phyloP scores from a whole-genome alignment of 768 basidiomycete genomes.

The Lentinula aciculospora region DNA sequence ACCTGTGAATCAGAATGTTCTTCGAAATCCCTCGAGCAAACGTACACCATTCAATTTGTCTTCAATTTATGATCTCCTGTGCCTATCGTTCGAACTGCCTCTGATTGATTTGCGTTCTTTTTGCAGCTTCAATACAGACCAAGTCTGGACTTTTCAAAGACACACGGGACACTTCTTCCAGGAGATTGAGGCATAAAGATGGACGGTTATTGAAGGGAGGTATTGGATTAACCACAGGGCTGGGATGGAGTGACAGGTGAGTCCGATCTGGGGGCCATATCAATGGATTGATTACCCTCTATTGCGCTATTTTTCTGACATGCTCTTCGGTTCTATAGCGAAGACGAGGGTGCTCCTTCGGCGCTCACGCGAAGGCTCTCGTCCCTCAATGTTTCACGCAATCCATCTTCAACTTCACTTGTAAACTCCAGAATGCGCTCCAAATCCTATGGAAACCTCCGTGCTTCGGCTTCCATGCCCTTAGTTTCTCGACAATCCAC shows the following conservation, averaged over 20 bases:
- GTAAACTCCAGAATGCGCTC: slow-evolving; percentile 11
- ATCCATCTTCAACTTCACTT: slow-evolving; percentile 40
- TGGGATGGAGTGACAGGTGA: slow-evolving; percentile 73
- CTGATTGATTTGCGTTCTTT: not conserved
- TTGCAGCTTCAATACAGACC: slow-evolving; percentile 22
- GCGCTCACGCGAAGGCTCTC: slow-evolving; percentile 61
- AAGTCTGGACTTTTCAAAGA: slow-evolving; percentile 44
- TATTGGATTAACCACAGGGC: slow-evolving; percentile 63
- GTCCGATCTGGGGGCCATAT: slow-evolving; percentile 12
- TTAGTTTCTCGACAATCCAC: not conserved
- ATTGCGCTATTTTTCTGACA: slow-evolving; percentile 7
- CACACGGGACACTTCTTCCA: slow-evolving; percentile 47
- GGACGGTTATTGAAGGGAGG: slow-evolving; percentile 53
- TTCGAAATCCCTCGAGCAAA: too few species aligned
- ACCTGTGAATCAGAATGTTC: too few species aligned
- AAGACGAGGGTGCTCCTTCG: slow-evolving; percentile 71
- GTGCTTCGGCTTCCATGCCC: not conserved
- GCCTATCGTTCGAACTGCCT: not conserved
- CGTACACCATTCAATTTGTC: not conserved
- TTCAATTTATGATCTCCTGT: not conserved
- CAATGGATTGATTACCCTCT: not conserved
- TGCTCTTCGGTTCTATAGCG: slow-evolving; percentile 29
- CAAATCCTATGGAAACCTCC: slow-evolving; percentile 4
- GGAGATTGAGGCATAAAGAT: slow-evolving; percentile 58
- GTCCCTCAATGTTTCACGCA: slow-evolving; percentile 43